phyloP scores from a whole-genome alignment of 1,139 yeast species.

The Scheffersomyces quercinus region DNA sequence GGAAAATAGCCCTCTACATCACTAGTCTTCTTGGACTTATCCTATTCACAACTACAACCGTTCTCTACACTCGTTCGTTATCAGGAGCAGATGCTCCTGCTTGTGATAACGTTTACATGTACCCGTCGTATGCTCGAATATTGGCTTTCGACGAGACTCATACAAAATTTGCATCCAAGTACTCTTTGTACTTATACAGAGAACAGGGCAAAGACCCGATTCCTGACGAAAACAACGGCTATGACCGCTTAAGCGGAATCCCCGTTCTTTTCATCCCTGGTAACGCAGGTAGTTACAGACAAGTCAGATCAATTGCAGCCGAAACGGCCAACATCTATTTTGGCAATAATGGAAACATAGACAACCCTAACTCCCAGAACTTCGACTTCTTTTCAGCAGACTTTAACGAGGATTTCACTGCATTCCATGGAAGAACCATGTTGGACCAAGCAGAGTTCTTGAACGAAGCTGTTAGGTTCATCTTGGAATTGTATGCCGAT shows the following conservation, averaged over 20 bases:
- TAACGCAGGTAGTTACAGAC: constrained; percentile 92
- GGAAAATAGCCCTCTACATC: background rate
- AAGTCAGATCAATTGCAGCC: constrained; percentile 90
- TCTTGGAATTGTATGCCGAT: constrained; percentile 61
- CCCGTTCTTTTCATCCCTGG: constrained; percentile 96
- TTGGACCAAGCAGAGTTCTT: constrained; percentile 92
- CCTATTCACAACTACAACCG: constrained; percentile 16
- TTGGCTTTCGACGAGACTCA: constrained; percentile 69
- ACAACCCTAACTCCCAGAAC: constrained; percentile 37
- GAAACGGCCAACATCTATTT: constrained; percentile 57
- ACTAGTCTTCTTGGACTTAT: constrained; percentile 17
- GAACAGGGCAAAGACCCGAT: constrained; percentile 71
- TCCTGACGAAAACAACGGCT: constrained; percentile 41
- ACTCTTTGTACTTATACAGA: constrained; percentile 76
- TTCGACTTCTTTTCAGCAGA: constrained; percentile 87
- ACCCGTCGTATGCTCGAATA: constrained; percentile 74
- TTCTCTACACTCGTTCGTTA: constrained; percentile 20
- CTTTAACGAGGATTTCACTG: constrained; percentile 94
- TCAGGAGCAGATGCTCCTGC: constrained; percentile 36
- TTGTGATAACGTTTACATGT: constrained; percentile 68
- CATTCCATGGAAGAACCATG: constrained; percentile 92
- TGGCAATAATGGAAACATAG: constrained; percentile 18
- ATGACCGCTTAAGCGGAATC: constrained; percentile 57
- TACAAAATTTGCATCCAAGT: constrained; percentile 75
- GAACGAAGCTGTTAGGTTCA: constrained; percentile 82